Conservation (phyloP, 805 yeast species). For the Vanderwaltozyma yarrowii region DNA sequence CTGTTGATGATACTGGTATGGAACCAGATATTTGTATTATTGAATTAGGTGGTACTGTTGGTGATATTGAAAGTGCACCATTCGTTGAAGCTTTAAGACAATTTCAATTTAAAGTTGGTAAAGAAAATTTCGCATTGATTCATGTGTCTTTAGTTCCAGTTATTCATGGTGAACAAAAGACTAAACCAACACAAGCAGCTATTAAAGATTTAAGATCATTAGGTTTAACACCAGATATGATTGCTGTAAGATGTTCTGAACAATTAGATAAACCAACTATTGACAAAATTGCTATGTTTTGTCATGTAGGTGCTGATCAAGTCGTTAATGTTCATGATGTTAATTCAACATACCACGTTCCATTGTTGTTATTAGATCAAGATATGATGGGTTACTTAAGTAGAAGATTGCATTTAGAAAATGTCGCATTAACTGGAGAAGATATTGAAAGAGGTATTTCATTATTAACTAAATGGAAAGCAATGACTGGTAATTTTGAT, state of each 20-base stretch:
- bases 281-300: slow-evolving; percentile 95
- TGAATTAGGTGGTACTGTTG: slow-evolving; percentile 98
- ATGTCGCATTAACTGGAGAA: slow-evolving; percentile 36
- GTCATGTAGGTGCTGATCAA: slow-evolving; percentile 97
- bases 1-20: slow-evolving; percentile 83
- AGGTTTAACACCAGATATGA: slow-evolving; percentile 91
- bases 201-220: slow-evolving; percentile 90
- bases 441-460: slow-evolving; percentile 52
- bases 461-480: slow-evolving; percentile 68
- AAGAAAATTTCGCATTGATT: slow-evolving; percentile 85
- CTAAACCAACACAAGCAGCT: slow-evolving; percentile 99
- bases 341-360: slow-evolving; percentile 94
- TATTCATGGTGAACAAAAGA: slow-evolving; percentile 96
- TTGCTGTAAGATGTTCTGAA: slow-evolving; percentile 93
- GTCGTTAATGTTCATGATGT: slow-evolving; percentile 95
- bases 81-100: slow-evolving; percentile 98
- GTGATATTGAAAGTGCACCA: slow-evolving; percentile 97
- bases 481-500: slow-evolving; percentile 70
- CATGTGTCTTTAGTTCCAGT: slow-evolving; percentile 97
- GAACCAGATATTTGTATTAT: slow-evolving; percentile 94
- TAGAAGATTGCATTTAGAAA: slow-evolving; percentile 52
- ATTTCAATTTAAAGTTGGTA: slow-evolving; percentile 94
- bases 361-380: slow-evolving; percentile 80
- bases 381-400: slow-evolving; percentile 63
- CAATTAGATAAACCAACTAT: slow-evolving; percentile 71